Evolutionary conservation across 2,329 filamentous ascomycete genomes (phyloP), one percentile per base, ranked within the genome.

Genomic region (Didymella exigua): DNA sequence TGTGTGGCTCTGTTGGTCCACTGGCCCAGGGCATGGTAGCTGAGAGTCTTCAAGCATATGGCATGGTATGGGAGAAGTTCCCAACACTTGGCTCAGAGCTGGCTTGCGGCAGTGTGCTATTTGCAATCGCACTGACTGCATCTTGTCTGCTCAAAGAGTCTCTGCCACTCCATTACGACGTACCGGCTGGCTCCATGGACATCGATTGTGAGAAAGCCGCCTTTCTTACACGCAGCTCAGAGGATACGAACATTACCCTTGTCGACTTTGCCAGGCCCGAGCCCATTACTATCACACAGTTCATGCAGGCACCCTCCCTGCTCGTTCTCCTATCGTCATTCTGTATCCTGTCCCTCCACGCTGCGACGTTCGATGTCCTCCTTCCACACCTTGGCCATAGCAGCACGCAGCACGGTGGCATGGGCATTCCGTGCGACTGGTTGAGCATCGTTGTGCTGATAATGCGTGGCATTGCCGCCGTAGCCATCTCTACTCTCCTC

Each of bases 331-430:
- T 83, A 65, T 67, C 79, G 59, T 81, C 80, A 4, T 80, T 79
- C 59, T 82, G 79, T 24, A 80, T 81, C 31, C 80, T 81, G 29
- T 84, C 82, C n/a, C 81, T 81, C 64, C 84, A 83, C 49, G 80
- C 80, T 11, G 80, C 78, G 2, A 82, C 82, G 40, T 85, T 80
- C 54, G 78, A 81, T 51, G 74, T 78, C 19, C 69, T 81, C 4
- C 75, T 81, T 3, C 78, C 78, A 5, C 78, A 80, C 57, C 73
- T 81, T 26, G 77, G 77, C 40, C 79, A 80, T 65, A 78, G 74
- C 55, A 75, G 71, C 58, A 75, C 75, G 30, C 70, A 76, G 37
- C 69, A 77, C 42, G 77, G 76, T 42, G 78, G 78, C 31, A 77
- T 81, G 68, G 77, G 77, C 29, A 71, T 81, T 31, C 72, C 78